Base-by-base conservation (phyloP, 306 rosid genomes). In the Fragaria vesca region DNA sequence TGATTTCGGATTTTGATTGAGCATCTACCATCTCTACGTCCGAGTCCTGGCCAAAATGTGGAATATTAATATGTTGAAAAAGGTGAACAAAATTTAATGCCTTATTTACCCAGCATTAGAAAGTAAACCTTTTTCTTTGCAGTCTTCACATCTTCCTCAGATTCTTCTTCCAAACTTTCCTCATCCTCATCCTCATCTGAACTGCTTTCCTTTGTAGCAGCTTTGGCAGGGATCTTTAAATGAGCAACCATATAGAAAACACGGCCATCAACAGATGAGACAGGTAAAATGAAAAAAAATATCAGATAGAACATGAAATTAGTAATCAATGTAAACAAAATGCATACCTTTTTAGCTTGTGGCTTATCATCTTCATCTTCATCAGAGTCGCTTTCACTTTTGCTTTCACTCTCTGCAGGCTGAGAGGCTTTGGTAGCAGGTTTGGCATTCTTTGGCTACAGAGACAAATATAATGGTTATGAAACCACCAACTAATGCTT, bases 1-100 rank as follows among this genome's bases (percentile, higher is more conserved):
- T 85, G 69, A 84, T 90, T 66, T 32, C 84, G 2, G 74, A 74
- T 43, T 72, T 75, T 12, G 60, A 15, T 54, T 45, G 71, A 26
- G 93, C 93, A 79, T 89, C 97, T 8, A 72, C 88, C 97, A 94
- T 94, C 80, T 88, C 86, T 21, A 82, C 91, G 54, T 90, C 98
- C 40, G 78, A 66, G 2, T 15, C 82, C 95, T 95, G 91, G 70
- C 26, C n/a, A 66, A 48, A 73, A 12, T 24, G 15, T 24, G 20
- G 0, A 61, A 0, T 30, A 61, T 61, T 61, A 12, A 10, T 26
- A 57, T 9, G 9, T 2, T 3, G 15, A 3, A 2, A 9, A 6
- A 21, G 15, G 12, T 54, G 4, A 18, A 6, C 10, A 18, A 51
- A 20, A 18, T 5, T 18, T 4, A 17, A 17, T 18, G 60, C 0